Evolutionary conservation across 163 green algal species (phyloP), one percentile per base, ranked within the genome.

Genomic region (Chlorella variabilis): DNA sequence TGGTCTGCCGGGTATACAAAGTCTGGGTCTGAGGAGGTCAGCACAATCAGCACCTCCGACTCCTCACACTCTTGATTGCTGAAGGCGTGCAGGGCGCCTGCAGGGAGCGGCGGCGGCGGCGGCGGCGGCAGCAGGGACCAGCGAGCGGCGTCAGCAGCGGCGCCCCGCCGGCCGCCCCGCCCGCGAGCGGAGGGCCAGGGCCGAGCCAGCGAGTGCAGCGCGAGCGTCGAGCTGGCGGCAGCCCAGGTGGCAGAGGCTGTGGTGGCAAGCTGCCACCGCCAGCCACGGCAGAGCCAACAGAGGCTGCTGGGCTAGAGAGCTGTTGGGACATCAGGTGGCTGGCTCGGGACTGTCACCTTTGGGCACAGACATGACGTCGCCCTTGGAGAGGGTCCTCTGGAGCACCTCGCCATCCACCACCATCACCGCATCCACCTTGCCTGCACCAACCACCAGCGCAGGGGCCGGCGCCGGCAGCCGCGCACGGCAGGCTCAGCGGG

Each of bases 51-150:
- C 18, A 7, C 45, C 48, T 77, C 48, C 4, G 70, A 20, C 5
- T 77, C 70, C 48, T 51, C 18, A 54, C 70, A 77, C 18, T 25
- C 29, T 20, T 29, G 29, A 48, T 77, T 77, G 25, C 33, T 66
- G 70, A 51, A 66, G 18, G 48, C 25, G 13, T 77, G 70, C 70
- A 77, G 31, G 9, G 48, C 70, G 70, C 70, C 70, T 77, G 45
- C 48, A 51, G 29, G 68, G 68, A 6, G 65, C n/a, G 29, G 29
- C n/a, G 18, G 59, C n/a, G 59, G 59, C n/a, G 38, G 59, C 29
- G 29, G 29, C 7, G 59, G 59, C n/a, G 18, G 18, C 5, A 38
- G 59, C 59, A 11, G 29, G 59, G 29, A 39, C 17, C 27, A 38
- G 59, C 59, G 54, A 62, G 54, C 20, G 54, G 54, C 15, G 18